phyloP scores from a whole-genome alignment of 83 land plant genomes.

The Thuja plicata region DNA sequence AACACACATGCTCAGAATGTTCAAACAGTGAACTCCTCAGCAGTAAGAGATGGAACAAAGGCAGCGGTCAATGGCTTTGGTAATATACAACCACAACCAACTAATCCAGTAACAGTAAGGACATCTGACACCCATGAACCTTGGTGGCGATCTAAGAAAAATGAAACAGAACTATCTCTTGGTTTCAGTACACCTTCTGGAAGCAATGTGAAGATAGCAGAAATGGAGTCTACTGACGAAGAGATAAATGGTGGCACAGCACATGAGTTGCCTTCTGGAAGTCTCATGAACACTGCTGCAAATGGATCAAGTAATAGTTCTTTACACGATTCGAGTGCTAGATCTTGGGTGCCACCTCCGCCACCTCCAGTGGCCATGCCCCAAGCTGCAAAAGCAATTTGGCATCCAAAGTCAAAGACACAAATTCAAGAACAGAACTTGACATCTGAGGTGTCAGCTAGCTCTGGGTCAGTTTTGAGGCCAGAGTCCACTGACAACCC shows the following conservation, averaged over 20 bases:
- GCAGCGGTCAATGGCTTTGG: neutral
- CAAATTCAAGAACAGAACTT: conserved; percentile 16
- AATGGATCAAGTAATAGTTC: neutral
- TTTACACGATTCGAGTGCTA: conserved; percentile 21
- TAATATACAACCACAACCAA: conserved; percentile 1
- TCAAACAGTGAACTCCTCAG: conserved; percentile 12
- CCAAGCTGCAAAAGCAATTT: conserved; percentile 65
- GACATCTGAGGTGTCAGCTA: neutral
- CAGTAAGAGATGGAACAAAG: conserved; percentile 15
- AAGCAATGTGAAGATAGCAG: conserved; percentile 32
- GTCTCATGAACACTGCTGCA: neutral
- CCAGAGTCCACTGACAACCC: neutral
- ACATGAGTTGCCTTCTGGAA: neutral
- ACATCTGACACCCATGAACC: conserved; percentile 23
- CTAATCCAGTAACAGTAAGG: conserved; percentile 1
- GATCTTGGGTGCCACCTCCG: conserved; percentile 66
- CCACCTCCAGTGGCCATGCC: conserved; percentile 60
- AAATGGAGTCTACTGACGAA: conserved; percentile 38
- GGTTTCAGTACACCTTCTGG: neutral
- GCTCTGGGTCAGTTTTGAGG: conserved; percentile 1
- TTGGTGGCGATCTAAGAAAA: conserved; percentile 41
- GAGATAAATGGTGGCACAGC: neutral
- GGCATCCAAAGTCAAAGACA: conserved; percentile 45
- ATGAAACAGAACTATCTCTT: neutral
- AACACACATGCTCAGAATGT: conserved; percentile 23